Base-by-base conservation (phyloP, 83 land plant genomes). In the Picea abies region DNA sequence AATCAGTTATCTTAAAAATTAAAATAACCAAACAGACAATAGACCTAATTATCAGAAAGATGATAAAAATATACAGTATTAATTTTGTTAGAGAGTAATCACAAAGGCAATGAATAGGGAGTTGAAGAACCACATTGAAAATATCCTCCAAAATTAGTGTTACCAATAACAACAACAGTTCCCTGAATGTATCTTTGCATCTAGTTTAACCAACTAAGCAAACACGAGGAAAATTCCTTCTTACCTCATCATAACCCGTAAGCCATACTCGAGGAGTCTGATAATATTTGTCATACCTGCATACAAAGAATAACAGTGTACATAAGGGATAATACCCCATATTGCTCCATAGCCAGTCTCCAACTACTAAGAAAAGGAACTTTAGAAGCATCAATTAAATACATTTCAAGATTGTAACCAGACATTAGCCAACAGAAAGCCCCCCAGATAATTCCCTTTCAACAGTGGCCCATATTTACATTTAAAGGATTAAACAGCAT, bases 211-310 rank as follows among this genome's bases (percentile, higher is more conserved):
- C 77, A 44, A 68, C n/a, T 3, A n/a, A 47, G 39, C 4, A 41
- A n/a, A 44, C 47, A 73, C 25, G 11, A 70, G 47, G 25, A 9
- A 15, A 72, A 19, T 69, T 73, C 25, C 56, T 22, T 44, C 77
- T 73, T 12, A 97, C 99, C 99, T 97, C 99, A 89, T 94, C 96
- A 85, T 97, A 97, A 60, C 99, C 99, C 29, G 99, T 97, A 83
- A 97, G 90, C 99, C 99, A 97, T 10, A 97, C 97, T 47, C 99
- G 95, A 61, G 99, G 99, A 67, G 98, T 96, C 84, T 97, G 99
- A 84, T 94, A 97, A 75, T 96, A 97, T 84, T 97, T 96, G 82
- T 97, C 99, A 91, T 97, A 97, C 86, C 99, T 97, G 94, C 63
- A 81, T 26, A 6, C 26, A 62, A 41, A 58, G 12, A 41, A 32